Conservation (phyloP, 192 early-diverging fungal genomes). For the Coemansia sp. region DNA sequence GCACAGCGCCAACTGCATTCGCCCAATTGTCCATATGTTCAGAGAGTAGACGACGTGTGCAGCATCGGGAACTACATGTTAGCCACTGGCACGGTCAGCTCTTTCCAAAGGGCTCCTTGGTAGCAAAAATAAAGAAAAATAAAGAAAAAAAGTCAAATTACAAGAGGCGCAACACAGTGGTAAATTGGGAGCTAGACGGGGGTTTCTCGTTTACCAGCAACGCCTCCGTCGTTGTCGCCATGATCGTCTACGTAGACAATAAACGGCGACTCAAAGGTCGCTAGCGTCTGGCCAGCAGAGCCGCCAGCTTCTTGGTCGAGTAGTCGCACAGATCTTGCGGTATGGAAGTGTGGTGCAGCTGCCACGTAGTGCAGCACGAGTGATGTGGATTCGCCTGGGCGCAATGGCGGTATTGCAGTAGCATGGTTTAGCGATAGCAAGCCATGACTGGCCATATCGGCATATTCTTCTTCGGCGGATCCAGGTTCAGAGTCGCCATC, state of each 20-base stretch:
- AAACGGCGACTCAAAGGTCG: constrained; percentile 44
- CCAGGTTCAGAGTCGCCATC: constrained; percentile 8
- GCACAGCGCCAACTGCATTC: constrained; percentile 72
- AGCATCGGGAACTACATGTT: background rate
- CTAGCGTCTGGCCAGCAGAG: constrained; percentile 25
- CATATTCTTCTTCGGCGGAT: background rate
- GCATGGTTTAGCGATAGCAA: constrained; percentile 19
- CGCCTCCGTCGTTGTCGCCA: background rate
- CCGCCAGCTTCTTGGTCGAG: constrained; percentile 28
- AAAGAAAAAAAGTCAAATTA: background rate
- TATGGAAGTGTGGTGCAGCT: constrained; percentile 46
- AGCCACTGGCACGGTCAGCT: background rate
- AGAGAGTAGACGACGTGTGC: constrained; percentile 18
- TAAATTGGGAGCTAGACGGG: background rate
- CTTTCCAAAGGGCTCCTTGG: background rate
- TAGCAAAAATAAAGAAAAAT: background rate
- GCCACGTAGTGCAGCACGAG: constrained; percentile 41
- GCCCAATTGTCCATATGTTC: constrained; percentile 48
- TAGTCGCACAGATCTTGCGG: constrained; percentile 27
- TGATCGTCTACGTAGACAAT: constrained; percentile 39
- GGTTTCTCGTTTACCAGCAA: background rate
- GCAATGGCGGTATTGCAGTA: constrained; percentile 36
- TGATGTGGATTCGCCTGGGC: constrained; percentile 35
- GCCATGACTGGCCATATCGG: constrained; percentile 4
- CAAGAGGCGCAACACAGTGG: background rate